A percentile compares a stretch with the other conserved stretches of the same genome.
Evolutionary conservation across 176 grass and related monocot genomes (phyloP).

Genomic region (Bromus sterilis): DNA sequence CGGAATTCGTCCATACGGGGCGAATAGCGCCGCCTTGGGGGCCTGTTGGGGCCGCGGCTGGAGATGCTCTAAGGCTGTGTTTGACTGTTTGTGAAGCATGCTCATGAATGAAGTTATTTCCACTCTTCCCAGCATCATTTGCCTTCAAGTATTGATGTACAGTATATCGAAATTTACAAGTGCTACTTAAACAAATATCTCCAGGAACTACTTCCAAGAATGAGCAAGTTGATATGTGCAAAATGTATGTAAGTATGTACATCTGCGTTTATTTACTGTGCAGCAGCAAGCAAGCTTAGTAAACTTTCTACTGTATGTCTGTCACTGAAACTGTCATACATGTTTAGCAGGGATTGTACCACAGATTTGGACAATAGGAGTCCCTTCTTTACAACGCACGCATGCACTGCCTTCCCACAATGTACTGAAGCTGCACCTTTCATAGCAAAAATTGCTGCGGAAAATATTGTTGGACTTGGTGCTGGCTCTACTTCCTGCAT

Average conservation of each 20-base stretch:
- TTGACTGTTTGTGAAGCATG: too few species aligned
- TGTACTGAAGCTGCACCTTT: not conserved
- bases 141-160: too few species aligned
- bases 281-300: constrained; percentile 20
- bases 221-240: not conserved
- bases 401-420: constrained; percentile 29
- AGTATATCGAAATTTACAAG: too few species aligned
- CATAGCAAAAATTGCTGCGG: constrained; percentile 31
- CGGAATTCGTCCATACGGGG: too few species aligned
- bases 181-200: too few species aligned
- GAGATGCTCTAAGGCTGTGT: too few species aligned
- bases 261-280: not conserved
- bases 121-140: too few species aligned
- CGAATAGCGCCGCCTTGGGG: too few species aligned
- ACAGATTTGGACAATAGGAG: constrained; percentile 28
- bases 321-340: constrained; percentile 30
- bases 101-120: too few species aligned
- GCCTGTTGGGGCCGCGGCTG: too few species aligned
- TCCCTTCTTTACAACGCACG: constrained; percentile 28
- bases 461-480: constrained; percentile 63
- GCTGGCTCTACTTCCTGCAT: constrained; percentile 47
- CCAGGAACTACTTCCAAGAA: too few species aligned
- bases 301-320: constrained; percentile 10
- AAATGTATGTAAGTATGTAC: not conserved
- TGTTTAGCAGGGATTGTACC: constrained; percentile 22